Base-by-base conservation (phyloP, 345 rosid genomes). In the Clarkia xantiana region DNA sequence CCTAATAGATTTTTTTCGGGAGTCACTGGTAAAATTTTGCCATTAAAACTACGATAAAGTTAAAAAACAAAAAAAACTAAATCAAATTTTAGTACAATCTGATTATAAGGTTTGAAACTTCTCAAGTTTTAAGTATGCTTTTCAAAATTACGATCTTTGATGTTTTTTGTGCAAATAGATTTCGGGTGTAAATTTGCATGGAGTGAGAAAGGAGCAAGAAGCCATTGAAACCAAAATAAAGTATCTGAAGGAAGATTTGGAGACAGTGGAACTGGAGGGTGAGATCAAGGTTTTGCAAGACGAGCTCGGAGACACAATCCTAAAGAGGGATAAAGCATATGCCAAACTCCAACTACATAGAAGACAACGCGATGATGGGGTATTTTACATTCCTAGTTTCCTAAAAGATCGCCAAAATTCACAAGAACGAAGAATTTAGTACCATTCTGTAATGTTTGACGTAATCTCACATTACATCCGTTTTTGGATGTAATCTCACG, bases 1-100 rank as follows among this genome's bases (percentile, higher is more conserved):
- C n/a, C n/a, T n/a, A n/a, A n/a, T n/a, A n/a, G n/a, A n/a, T n/a
- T n/a, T n/a, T n/a, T n/a, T 93, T 67, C 82, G 82, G 76, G 90
- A 84, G 45, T 77, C 94, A 17, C 71, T 90, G 95, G 54, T 80
- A 73, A 51, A 86, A 86, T 62, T 91, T 81, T 58, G 79, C 66
- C 52, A 81, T 79, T 53, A 81, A 79, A 74, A 95, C 75, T 61
- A 93, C 82, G 72, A 95, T 93, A 72, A 84, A 87, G 63, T 90
- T 41, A 57, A 56, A 20, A 16, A 0, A 20, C 20, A 10, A 16
- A 16, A 3, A 14, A 43, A 2, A 15, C 18, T 3, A 44, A 15
- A 47, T 11, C 9, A 19, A 48, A 10, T 38, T n/a, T 2, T 2
- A 18, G 13, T 12, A n/a, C 17, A 6, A 38, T 25, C 23, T 17